These are phyloP conservation scores for Acmispon strigosus DNA, from an alignment of 306 rosid genomes.

Conservation along the genomic window DNA sequence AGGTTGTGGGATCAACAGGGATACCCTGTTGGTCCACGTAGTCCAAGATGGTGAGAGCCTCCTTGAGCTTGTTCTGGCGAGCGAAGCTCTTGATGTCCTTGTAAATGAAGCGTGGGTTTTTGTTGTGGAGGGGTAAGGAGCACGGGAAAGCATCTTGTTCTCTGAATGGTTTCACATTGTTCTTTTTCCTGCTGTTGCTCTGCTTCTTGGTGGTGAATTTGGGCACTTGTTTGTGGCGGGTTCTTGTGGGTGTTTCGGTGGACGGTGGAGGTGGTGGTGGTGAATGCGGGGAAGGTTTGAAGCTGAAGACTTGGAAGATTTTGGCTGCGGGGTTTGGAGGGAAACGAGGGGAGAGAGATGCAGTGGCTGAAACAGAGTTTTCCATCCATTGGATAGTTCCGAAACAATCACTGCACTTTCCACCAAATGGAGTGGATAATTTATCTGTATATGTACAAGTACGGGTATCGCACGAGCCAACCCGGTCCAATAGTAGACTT, in stretches of 20 bases:
- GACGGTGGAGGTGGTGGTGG: not conserved
- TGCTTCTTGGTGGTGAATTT: not conserved
- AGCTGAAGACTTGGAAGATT: conserved; percentile 1
- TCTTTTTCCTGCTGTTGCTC: not conserved
- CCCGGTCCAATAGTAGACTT: no score
- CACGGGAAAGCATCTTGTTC: conserved; percentile 59
- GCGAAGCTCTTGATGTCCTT: conserved; percentile 52
- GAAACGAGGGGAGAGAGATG: conserved; percentile 19
- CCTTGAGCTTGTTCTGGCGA: conserved; percentile 36
- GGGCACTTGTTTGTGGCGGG: not conserved
- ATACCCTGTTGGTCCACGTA: conserved; percentile 60
- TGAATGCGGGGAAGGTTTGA: conserved; percentile 19
- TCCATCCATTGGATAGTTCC: conserved; percentile 27
- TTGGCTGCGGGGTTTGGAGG: conserved; percentile 30
- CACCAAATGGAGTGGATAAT: no score
- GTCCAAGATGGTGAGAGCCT: conserved; percentile 56
- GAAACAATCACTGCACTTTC: no score
- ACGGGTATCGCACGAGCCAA: no score
- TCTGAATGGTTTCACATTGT: conserved; percentile 16
- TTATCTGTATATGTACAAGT: no score
- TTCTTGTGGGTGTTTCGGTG: not conserved
- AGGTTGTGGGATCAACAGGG: conserved; percentile 61
- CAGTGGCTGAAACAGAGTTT: conserved; percentile 14
- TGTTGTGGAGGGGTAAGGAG: conserved; percentile 64
- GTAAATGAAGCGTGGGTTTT: conserved; percentile 58